Evolutionary conservation across 345 rosid species (phyloP).

Genomic region (Eucalyptus lansdowneana): DNA sequence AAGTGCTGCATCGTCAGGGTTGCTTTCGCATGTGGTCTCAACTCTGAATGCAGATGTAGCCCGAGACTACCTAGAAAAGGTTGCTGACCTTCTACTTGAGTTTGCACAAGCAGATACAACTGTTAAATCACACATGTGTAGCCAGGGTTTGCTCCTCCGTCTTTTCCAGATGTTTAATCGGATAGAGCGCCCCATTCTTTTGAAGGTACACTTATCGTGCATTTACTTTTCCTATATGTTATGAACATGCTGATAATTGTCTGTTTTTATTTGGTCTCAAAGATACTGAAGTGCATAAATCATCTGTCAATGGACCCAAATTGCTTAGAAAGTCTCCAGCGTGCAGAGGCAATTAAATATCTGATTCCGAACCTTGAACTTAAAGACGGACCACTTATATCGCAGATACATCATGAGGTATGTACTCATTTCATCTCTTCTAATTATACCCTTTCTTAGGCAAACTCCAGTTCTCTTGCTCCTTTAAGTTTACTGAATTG

Average conservation of each 20-base stretch:
- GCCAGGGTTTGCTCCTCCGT: slow-evolving; percentile 85
- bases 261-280: neutral
- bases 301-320: slow-evolving; percentile 88
- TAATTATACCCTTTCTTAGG: neutral
- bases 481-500: neutral
- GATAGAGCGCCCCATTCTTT: slow-evolving; percentile 74
- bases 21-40: slow-evolving; percentile 86
- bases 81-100: slow-evolving; percentile 93
- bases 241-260: neutral
- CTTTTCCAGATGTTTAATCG: slow-evolving; percentile 93
- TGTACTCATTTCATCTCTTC: neutral
- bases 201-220: slow-evolving; percentile 42
- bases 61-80: slow-evolving; percentile 90
- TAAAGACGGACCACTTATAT: slow-evolving; percentile 75
- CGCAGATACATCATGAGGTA: slow-evolving; percentile 85
- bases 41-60: slow-evolving; percentile 89
- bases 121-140: slow-evolving; percentile 86
- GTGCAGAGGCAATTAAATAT: slow-evolving; percentile 89
- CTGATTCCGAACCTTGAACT: slow-evolving; percentile 94
- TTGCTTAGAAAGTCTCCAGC: slow-evolving; percentile 95
- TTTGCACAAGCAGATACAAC: slow-evolving; percentile 94
- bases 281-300: slow-evolving; percentile 85
- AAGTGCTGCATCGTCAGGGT: slow-evolving; percentile 91
- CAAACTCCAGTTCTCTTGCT: neutral
- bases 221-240: neutral